These are phyloP conservation scores for Aureobasidium sp. DNA, from an alignment of 2,329 filamentous ascomycete genomes.

Conservation along the genomic window DNA sequence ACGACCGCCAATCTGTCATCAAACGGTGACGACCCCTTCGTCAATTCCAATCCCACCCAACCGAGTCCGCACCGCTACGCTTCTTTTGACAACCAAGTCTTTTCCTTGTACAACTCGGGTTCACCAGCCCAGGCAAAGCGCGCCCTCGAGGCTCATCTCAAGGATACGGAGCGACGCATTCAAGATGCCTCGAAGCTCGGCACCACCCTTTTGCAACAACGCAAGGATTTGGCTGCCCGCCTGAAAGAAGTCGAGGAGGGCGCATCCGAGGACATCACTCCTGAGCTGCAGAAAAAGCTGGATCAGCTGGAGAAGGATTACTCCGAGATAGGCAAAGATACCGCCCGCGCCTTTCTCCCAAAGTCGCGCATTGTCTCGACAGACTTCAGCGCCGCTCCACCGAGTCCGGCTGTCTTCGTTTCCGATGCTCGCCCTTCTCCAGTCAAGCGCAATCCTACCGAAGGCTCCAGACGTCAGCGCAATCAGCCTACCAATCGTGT, in stretches of 20 bases:
- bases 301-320: conserved; percentile 88
- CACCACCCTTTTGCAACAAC: conserved; percentile 78
- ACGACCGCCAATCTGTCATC: conserved; percentile 6
- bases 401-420: conserved; percentile 49
- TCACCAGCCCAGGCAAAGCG: conserved; percentile 83
- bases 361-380: conserved; percentile 54
- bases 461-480: conserved; percentile 70
- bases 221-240: conserved; percentile 71
- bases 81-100: conserved; percentile 71
- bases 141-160: conserved; percentile 81
- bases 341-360: conserved; percentile 79
- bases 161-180: conserved; percentile 84
- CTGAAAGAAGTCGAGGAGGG: conserved; percentile 77
- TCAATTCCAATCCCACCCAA: not conserved
- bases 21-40: not conserved
- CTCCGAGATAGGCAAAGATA: conserved; percentile 86
- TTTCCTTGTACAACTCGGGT: conserved; percentile 62
- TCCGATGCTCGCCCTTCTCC: conserved; percentile 67
- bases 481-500: conserved; percentile 84
- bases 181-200: conserved; percentile 87
- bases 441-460: conserved; percentile 62
- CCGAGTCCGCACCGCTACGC: conserved; percentile 59
- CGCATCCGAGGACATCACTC: conserved; percentile 63
- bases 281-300: conserved; percentile 74
- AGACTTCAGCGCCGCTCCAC: conserved; percentile 12